These are phyloP conservation scores for Oropetium thomaeum DNA, from an alignment of 176 grass and related monocot species.

Conservation along the genomic window DNA sequence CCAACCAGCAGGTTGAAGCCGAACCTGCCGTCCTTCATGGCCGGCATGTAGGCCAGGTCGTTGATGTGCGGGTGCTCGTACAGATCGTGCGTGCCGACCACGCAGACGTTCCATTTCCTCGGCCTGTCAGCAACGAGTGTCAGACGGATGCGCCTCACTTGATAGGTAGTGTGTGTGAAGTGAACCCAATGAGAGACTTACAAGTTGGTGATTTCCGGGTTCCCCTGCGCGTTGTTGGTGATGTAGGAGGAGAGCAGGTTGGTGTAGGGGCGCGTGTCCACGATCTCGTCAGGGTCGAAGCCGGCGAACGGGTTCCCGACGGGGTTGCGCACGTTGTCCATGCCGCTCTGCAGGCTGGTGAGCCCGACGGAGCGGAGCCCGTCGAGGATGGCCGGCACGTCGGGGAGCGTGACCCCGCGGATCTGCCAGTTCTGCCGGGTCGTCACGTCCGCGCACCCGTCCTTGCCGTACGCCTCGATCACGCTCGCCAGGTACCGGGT, in stretches of 20 bases:
- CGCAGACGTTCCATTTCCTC: constrained; percentile 91
- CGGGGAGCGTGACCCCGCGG: constrained; percentile 80
- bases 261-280: constrained; percentile 85
- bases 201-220: constrained; percentile 74
- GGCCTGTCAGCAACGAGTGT: constrained; percentile 38
- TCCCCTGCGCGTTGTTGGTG: constrained; percentile 71
- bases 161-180: no score
- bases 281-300: constrained; percentile 85
- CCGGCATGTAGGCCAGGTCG: constrained; percentile 85
- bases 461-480: constrained; percentile 69
- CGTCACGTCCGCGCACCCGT: constrained; percentile 91
- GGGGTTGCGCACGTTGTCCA: constrained; percentile 96
- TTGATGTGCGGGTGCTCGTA: constrained; percentile 97
- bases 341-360: constrained; percentile 95
- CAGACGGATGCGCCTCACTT: not conserved
- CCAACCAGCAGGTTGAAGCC: constrained; percentile 93
- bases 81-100: constrained; percentile 78
- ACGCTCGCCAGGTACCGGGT: constrained; percentile 86
- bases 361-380: constrained; percentile 74
- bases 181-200: constrained; percentile 34
- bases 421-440: constrained; percentile 99
- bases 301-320: constrained; percentile 95
- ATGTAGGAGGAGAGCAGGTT: constrained; percentile 82
- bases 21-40: constrained; percentile 66
- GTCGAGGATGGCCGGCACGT: constrained; percentile 76